A percentile compares a stretch with the other conserved stretches of the same genome.
Evolutionary conservation across 2,329 filamentous ascomycete species (phyloP).

Genomic region (Pseudocercospora fuligena): DNA sequence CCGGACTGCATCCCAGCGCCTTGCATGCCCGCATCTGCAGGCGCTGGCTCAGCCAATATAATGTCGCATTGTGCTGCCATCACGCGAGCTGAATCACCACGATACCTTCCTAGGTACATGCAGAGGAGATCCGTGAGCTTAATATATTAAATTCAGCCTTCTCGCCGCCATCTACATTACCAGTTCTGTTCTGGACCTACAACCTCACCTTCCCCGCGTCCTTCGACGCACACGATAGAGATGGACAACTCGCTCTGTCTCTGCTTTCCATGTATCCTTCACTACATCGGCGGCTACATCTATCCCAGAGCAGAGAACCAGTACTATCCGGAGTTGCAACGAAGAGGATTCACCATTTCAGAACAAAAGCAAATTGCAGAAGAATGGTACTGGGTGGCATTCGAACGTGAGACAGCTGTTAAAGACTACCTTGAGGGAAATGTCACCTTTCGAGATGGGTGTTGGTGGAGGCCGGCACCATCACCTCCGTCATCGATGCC

Average conservation of each 20-base stretch:
- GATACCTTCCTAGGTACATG: slow-evolving; percentile 1
- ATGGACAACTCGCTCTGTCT: slow-evolving; percentile 29
- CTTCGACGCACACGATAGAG: background rate
- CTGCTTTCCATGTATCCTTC: slow-evolving; percentile 33
- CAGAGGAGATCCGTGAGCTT: slow-evolving; percentile 10
- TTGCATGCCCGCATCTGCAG: slow-evolving; percentile 18
- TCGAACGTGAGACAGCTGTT: slow-evolving; percentile 32
- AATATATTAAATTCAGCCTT: background rate
- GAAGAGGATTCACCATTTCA: slow-evolving; percentile 27
- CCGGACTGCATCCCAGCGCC: slow-evolving; percentile 12
- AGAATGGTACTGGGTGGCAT: slow-evolving; percentile 34
- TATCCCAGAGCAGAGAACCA: slow-evolving; percentile 26
- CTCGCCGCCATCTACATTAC: background rate
- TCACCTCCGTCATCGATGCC: background rate
- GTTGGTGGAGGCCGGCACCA: slow-evolving; percentile 27
- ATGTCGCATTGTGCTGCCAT: slow-evolving; percentile 18
- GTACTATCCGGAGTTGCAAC: slow-evolving; percentile 27
- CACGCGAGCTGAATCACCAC: slow-evolving; percentile 19
- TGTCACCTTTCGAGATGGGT: slow-evolving; percentile 30
- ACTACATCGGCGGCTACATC: slow-evolving; percentile 31
- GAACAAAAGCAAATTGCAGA: slow-evolving; percentile 31
- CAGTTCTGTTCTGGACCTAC: background rate
- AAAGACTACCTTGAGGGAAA: slow-evolving; percentile 29
- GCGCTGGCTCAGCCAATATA: slow-evolving; percentile 22
- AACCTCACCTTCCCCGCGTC: background rate